Evolutionary conservation across 768 basidiomycete genomes (phyloP), one percentile per base, ranked within the genome.

Genomic region (Nidularia pulvinata): DNA sequence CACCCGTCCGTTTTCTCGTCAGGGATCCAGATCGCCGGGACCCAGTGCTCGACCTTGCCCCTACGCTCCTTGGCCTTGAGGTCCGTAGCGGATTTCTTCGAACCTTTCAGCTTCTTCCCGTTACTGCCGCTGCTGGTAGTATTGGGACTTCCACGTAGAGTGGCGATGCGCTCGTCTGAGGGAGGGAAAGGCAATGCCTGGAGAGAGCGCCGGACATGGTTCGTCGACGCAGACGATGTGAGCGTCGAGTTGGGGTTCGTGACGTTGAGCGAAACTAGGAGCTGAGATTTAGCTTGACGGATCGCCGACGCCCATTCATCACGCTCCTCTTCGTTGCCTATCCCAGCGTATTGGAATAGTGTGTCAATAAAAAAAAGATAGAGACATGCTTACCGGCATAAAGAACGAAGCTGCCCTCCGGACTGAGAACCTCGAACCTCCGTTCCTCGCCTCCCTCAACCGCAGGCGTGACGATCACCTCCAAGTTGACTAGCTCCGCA

Each of bases 1-100:
- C 95, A 97, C 19, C 79, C 76, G 51, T 82, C 81, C n/a, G 91
- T 87, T 66, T 82, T 90, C 55, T 84, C 81, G 63, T 97, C 93
- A 0, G 95, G 93, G 33, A 95, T 86, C 95, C 95, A 97, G 25
- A 96, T 82, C 0, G 95, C 89, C 4, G 95, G 94, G 1, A 93
- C 84, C 74, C 93, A 96, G 67, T 90, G 84, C 45, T 90, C 89
- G 51, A 89, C 87, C 62, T 73, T 80, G 7, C 77, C 74, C 42
- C 83, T 65, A 59, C 76, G 71, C 58, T 78, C 62, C 47, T 61
- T 64, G 19, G 43, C 56, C 52, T 65, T 66, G 2, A 51, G 48
- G 22, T 56, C 55, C 11, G 73, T 6, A 30, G 25, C 2, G 25
- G 25, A 30, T 30, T 30, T 30, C 4, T 30, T 30, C 25, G 25